Evolutionary conservation across 2,329 filamentous ascomycete species (phyloP).

Genomic region (Xylariaceae sp.): DNA sequence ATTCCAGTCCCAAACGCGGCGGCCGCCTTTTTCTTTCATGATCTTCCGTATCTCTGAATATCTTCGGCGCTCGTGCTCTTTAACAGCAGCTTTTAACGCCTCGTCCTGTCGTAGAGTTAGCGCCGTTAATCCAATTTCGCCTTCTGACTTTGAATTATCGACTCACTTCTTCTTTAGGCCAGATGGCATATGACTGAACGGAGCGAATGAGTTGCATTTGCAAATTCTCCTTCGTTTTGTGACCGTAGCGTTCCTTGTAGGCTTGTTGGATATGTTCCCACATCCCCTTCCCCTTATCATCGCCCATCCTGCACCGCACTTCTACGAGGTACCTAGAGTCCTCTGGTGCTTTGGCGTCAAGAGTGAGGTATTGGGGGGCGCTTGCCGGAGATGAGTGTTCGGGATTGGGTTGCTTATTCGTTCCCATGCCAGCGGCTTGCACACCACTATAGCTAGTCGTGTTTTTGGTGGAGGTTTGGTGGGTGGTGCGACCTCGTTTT

Average conservation of each 20-base stretch:
- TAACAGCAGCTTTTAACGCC: constrained; percentile 36
- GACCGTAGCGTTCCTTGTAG: constrained; percentile 37
- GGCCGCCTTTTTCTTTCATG: constrained; percentile 49
- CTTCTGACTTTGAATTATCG: constrained; percentile 4
- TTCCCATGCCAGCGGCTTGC: background rate
- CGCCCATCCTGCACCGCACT: constrained; percentile 43
- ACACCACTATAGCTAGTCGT: background rate
- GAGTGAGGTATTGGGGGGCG: constrained; percentile 29
- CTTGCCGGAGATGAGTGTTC: background rate
- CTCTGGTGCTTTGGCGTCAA: constrained; percentile 44
- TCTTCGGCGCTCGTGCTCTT: constrained; percentile 40
- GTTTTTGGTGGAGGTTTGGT: constrained; percentile 12
- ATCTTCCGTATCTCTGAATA: constrained; percentile 41
- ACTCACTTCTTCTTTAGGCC: constrained; percentile 49
- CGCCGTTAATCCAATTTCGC: background rate
- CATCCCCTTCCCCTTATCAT: constrained; percentile 54
- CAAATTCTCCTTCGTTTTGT: constrained; percentile 45
- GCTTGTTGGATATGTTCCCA: constrained; percentile 51
- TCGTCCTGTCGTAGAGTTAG: constrained; percentile 36
- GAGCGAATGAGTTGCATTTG: constrained; percentile 55
- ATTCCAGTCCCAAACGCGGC: constrained; percentile 48
- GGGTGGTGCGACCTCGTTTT: constrained; percentile 21
- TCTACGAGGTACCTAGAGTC: constrained; percentile 49
- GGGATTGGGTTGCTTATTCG: background rate
- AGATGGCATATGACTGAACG: constrained; percentile 46